Evolutionary conservation across 371 early-diverging fungal genomes (phyloP).

Genomic region (Dichotomocladium elegans): DNA sequence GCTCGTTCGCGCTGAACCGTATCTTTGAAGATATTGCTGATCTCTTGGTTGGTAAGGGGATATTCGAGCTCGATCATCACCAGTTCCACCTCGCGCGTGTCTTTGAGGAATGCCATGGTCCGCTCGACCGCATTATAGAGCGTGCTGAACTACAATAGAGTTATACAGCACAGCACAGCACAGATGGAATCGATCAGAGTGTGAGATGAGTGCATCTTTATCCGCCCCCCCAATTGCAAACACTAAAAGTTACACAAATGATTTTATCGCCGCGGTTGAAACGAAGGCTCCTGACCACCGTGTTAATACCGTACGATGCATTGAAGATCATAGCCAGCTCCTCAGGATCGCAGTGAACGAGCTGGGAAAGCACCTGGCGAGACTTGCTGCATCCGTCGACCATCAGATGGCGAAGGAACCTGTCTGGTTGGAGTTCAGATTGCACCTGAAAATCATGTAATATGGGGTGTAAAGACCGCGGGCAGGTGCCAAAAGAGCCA

Average conservation of each 20-base stretch:
- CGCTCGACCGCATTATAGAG: slow-evolving; percentile 44
- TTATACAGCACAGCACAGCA: no score
- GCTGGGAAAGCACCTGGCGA: slow-evolving; percentile 10
- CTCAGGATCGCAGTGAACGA: slow-evolving; percentile 34
- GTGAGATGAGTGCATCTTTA: not conserved
- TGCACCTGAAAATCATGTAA: slow-evolving; percentile 12
- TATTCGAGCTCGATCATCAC: slow-evolving; percentile 26
- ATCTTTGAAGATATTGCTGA: slow-evolving; percentile 20
- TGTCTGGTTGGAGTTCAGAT: slow-evolving; percentile 9
- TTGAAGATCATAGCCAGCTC: slow-evolving; percentile 44
- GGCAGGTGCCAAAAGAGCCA: slow-evolving; percentile 32
- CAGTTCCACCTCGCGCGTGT: slow-evolving; percentile 26
- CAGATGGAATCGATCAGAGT: no score
- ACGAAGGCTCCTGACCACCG: slow-evolving; percentile 34
- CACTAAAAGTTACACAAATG: slow-evolving; percentile 19
- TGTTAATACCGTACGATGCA: slow-evolving; percentile 39
- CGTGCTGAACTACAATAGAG: slow-evolving; percentile 30
- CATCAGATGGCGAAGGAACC: slow-evolving; percentile 12
- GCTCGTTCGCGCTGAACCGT: slow-evolving; percentile 18
- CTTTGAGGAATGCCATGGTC: slow-evolving; percentile 29
- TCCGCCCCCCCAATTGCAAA: not conserved
- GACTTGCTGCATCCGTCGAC: slow-evolving; percentile 9
- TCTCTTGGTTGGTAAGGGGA: slow-evolving; percentile 29
- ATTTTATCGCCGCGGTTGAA: slow-evolving; percentile 38
- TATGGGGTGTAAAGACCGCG: not conserved